A percentile compares a stretch with the other conserved stretches of the same genome.
Evolutionary conservation across 2,329 filamentous ascomycete genomes (phyloP).

Genomic region (Verticillium alfalfae): DNA sequence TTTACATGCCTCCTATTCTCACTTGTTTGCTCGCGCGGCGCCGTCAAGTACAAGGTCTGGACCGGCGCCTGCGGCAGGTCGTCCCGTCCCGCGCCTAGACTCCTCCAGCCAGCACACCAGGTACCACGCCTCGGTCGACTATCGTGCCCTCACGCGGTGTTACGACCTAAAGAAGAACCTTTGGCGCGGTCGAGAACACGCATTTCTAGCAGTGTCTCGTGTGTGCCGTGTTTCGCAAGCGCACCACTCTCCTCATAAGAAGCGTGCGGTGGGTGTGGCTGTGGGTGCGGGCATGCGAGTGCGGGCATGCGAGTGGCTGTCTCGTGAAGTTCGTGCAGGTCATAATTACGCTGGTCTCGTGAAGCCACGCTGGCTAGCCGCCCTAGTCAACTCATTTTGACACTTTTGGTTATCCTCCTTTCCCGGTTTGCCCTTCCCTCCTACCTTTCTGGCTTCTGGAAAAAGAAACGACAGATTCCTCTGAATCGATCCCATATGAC

Average conservation of each 20-base stretch:
- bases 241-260: background rate
- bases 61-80: background rate
- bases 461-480: too few species aligned
- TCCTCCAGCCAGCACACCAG: background rate
- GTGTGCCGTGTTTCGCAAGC: background rate
- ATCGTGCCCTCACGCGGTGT: slow-evolving; percentile 1
- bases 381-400: too few species aligned
- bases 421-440: too few species aligned
- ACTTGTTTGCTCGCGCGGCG: background rate
- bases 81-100: background rate
- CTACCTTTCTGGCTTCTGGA: too few species aligned
- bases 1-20: too few species aligned
- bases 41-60: background rate
- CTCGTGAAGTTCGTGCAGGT: background rate
- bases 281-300: too few species aligned
- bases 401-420: too few species aligned
- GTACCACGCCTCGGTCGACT: background rate
- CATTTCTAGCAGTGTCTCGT: background rate
- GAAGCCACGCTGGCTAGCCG: slow-evolving; percentile 30
- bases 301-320: too few species aligned
- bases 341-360: slow-evolving; percentile 9
- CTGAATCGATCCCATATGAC: too few species aligned
- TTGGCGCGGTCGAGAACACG: background rate
- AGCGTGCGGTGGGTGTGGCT: too few species aligned
- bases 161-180: background rate